These are phyloP conservation scores for Penicillium taxi DNA, from an alignment of 495 filamentous ascomycete species.

Conservation along the genomic window DNA sequence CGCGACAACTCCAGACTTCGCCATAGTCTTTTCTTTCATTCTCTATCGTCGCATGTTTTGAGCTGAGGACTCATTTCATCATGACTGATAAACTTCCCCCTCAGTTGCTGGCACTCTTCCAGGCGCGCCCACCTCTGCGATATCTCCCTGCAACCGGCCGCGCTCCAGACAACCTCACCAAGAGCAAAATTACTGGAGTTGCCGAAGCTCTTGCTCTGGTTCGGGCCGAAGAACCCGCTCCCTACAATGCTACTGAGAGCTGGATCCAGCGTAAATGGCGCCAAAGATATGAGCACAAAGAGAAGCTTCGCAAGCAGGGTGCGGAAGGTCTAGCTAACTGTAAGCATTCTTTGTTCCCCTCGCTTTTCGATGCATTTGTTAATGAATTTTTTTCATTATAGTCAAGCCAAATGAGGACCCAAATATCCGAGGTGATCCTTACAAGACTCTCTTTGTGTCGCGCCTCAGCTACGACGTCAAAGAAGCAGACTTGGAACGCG, in stretches of 20 bases:
- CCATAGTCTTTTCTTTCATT: conserved; percentile 10
- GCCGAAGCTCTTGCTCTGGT: conserved; percentile 65
- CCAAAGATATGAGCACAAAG: conserved; percentile 68
- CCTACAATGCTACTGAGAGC: conserved; percentile 81
- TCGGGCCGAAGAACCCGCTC: conserved; percentile 56
- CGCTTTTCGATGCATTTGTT: conserved; percentile 2
- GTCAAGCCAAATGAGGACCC: conserved; percentile 63
- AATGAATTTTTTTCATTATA: conserved; percentile 19
- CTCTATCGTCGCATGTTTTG: conserved; percentile 4
- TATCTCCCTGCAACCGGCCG: conserved; percentile 80
- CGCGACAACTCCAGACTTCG: too few species aligned
- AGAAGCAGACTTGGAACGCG: conserved; percentile 82
- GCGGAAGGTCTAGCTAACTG: conserved; percentile 61
- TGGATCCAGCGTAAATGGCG: conserved; percentile 83
- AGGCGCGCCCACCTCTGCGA: conserved; percentile 82
- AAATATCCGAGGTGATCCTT: conserved; percentile 84
- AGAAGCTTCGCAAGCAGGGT: conserved; percentile 51
- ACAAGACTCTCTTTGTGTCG: conserved; percentile 88
- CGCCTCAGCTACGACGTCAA: conserved; percentile 83
- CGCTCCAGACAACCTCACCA: conserved; percentile 69
- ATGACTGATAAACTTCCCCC: conserved; percentile 97
- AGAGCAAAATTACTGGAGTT: conserved; percentile 59
- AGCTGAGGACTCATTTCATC: conserved; percentile 14
- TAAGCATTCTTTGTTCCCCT: conserved; percentile 42
- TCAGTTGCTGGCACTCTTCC: conserved; percentile 87